Conservation (phyloP, 2,329 filamentous ascomycete species). For the Aspergillus quadricinctus region DNA sequence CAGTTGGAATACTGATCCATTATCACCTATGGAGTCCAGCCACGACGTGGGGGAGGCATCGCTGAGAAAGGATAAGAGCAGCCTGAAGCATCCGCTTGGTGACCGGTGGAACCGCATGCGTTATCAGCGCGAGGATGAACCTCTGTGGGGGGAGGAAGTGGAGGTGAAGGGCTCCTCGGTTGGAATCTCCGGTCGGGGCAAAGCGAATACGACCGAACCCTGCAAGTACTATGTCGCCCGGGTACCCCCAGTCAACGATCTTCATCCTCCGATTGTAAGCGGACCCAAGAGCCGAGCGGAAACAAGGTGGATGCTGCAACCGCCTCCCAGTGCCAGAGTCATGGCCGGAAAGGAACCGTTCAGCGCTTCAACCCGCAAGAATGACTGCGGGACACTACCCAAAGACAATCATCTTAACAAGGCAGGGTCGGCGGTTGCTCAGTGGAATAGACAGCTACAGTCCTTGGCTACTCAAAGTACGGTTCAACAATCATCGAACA, state of each 20-base stretch:
- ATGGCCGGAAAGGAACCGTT: slow-evolving; percentile 75
- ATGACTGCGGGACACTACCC: slow-evolving; percentile 11
- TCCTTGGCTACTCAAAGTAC: slow-evolving; percentile 8
- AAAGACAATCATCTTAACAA: slow-evolving; percentile 6
- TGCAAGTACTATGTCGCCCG: slow-evolving; percentile 57
- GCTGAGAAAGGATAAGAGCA: slow-evolving; percentile 46
- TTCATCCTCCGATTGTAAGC: slow-evolving; percentile 79
- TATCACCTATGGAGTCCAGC: slow-evolving; percentile 34
- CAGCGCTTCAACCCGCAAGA: slow-evolving; percentile 19
- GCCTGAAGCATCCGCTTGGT: slow-evolving; percentile 30
- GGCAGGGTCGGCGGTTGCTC: not conserved
- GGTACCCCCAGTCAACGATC: slow-evolving; percentile 76
- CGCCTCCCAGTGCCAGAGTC: slow-evolving; percentile 79
- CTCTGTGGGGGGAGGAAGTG: slow-evolving; percentile 68
- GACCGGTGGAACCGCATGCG: slow-evolving; percentile 72
- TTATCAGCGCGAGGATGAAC: slow-evolving; percentile 84
- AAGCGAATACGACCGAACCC: slow-evolving; percentile 30
- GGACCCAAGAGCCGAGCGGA: slow-evolving; percentile 65
- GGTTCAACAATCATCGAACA: slow-evolving; percentile 2
- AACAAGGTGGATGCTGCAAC: slow-evolving; percentile 87
- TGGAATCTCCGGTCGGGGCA: slow-evolving; percentile 40
- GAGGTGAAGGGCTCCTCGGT: slow-evolving; percentile 53
- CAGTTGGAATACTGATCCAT: slow-evolving; percentile 54
- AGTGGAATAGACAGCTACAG: slow-evolving; percentile 9
- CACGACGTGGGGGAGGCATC: slow-evolving; percentile 24